Conservation (phyloP, 2,329 filamentous ascomycete genomes). For the Xylaria sp. region DNA sequence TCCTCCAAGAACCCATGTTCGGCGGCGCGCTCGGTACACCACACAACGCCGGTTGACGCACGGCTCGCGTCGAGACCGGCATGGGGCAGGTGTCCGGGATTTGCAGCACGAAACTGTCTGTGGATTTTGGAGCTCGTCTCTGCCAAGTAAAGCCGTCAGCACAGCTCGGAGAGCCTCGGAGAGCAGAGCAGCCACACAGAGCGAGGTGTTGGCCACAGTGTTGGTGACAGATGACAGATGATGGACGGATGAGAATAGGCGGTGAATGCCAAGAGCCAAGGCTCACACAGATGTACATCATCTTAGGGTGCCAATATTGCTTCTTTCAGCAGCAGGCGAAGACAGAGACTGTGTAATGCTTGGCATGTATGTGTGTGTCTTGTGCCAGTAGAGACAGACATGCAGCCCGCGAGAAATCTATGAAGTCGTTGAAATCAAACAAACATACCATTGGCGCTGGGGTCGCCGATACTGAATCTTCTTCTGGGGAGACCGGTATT, state of each 20-base stretch:
- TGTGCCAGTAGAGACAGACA: conserved; percentile 31
- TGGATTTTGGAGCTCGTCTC: conserved; percentile 87
- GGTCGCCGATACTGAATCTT: conserved; percentile 69
- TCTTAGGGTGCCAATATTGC: conserved; percentile 29
- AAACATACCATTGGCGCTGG: conserved; percentile 65
- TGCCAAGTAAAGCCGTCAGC: conserved; percentile 55
- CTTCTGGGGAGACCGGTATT: conserved; percentile 71
- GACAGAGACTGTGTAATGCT: conserved; percentile 33
- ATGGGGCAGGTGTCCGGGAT: conserved; percentile 91
- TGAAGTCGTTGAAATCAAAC: conserved; percentile 21
- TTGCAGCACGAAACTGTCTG: conserved; percentile 86
- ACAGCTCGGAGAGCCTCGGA: conserved; percentile 14
- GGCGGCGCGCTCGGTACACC: conserved; percentile 87
- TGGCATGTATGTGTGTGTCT: conserved; percentile 42
- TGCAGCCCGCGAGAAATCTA: conserved; percentile 23
- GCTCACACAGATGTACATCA: conserved; percentile 40
- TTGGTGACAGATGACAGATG: background rate
- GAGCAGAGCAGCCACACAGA: conserved; percentile 29
- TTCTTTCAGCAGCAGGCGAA: conserved; percentile 21
- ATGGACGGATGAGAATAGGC: conserved; percentile 6
- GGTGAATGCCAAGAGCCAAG: conserved; percentile 48
- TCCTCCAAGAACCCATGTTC: conserved; percentile 90
- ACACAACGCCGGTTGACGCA: conserved; percentile 92
- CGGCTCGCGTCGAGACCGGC: conserved; percentile 89
- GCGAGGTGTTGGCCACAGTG: conserved; percentile 1